Evolutionary conservation across 106 monocot species (phyloP).

Genomic region (Gastrodia elata): DNA sequence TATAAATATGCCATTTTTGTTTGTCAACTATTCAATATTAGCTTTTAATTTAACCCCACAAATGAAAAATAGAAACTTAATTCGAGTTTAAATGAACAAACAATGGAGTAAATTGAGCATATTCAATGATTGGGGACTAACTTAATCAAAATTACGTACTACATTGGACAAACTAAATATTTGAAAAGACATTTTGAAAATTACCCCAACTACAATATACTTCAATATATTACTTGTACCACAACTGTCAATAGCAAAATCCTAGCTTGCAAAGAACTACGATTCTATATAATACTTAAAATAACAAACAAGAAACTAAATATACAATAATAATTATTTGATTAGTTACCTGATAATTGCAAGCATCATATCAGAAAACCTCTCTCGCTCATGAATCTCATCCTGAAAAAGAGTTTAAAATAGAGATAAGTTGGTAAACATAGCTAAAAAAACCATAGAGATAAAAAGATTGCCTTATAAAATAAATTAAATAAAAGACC

Average conservation of each 20-base stretch:
- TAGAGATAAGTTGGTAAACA: neutral
- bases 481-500: neutral
- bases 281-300: neutral
- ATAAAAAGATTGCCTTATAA: neutral
- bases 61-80: too few relatives aligned
- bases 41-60: too few relatives aligned
- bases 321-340: neutral
- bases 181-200: too few relatives aligned
- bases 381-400: slow-evolving; percentile 99
- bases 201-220: too few relatives aligned
- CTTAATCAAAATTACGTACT: too few relatives aligned
- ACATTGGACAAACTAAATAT: too few relatives aligned
- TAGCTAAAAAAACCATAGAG: neutral
- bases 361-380: slow-evolving; percentile 96
- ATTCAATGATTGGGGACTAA: too few relatives aligned
- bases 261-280: neutral
- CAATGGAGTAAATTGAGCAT: too few relatives aligned
- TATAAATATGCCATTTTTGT: too few relatives aligned
- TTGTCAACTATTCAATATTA: too few relatives aligned
- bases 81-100: too few relatives aligned
- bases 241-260: neutral
- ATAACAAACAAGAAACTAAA: neutral
- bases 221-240: neutral
- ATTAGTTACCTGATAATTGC: slow-evolving; percentile 73
- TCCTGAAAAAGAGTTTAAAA: slow-evolving; percentile 41